Conservation (phyloP, 495 filamentous ascomycete genomes). For the Penicillium silybi region DNA sequence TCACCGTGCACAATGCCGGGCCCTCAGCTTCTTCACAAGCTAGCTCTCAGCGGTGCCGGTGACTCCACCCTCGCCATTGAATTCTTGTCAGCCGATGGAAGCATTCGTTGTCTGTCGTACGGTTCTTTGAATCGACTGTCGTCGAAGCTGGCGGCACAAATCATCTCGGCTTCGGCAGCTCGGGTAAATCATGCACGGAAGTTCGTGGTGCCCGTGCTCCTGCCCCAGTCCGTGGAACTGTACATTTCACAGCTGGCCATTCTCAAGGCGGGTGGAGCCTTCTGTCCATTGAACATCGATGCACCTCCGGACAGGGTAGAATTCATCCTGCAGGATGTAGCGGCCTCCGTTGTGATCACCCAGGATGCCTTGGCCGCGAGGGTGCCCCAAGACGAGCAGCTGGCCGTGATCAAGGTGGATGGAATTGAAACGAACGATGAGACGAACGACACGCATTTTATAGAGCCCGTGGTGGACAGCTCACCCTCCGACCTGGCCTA, state of each 20-base stretch:
- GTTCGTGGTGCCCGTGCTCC: slow-evolving; percentile 63
- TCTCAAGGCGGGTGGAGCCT: slow-evolving; percentile 72
- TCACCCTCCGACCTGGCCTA: slow-evolving; percentile 60
- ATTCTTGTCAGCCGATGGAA: slow-evolving; percentile 48
- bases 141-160: slow-evolving; percentile 46
- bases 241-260: slow-evolving; percentile 71
- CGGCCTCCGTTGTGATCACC: slow-evolving; percentile 53
- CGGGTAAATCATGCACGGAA: background rate
- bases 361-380: slow-evolving; percentile 21
- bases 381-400: slow-evolving; percentile 10
- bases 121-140: slow-evolving; percentile 53
- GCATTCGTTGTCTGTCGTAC: slow-evolving; percentile 50
- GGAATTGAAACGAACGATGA: slow-evolving; percentile 7
- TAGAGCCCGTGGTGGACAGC: slow-evolving; percentile 5
- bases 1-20: slow-evolving; percentile 51
- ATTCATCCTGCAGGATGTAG: slow-evolving; percentile 69
- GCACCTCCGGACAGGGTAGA: slow-evolving; percentile 65
- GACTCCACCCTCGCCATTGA: slow-evolving; percentile 50
- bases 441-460: background rate
- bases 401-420: slow-evolving; percentile 31
- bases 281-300: slow-evolving; percentile 73
- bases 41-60: slow-evolving; percentile 39
- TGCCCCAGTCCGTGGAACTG: slow-evolving; percentile 65
- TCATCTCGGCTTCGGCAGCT: slow-evolving; percentile 29
- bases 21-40: slow-evolving; percentile 61